These are phyloP conservation scores for Hydnum rufescens DNA, from an alignment of 768 basidiomycete species.

Conservation along the genomic window DNA sequence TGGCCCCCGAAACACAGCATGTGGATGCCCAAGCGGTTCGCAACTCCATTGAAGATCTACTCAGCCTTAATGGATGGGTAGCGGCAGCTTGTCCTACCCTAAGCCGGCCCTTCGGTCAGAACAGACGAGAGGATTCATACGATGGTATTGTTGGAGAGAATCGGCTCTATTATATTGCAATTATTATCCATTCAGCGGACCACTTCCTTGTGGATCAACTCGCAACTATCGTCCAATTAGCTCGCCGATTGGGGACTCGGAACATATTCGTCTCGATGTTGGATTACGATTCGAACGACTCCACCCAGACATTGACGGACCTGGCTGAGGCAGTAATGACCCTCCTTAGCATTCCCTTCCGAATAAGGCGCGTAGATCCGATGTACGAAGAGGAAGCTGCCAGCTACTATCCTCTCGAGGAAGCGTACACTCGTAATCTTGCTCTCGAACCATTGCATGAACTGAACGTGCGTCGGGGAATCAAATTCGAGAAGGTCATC, in stretches of 20 bases:
- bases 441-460: constrained; percentile 82
- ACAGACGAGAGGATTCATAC: constrained; percentile 67
- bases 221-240: constrained; percentile 91
- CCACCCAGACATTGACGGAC: constrained; percentile 84
- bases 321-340: constrained; percentile 90
- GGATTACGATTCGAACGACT: constrained; percentile 89
- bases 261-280: constrained; percentile 96
- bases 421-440: constrained; percentile 83
- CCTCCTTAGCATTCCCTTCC: constrained; percentile 78
- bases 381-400: constrained; percentile 81
- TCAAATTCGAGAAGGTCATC: constrained; percentile 76
- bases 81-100: constrained; percentile 88
- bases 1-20: constrained; percentile 62
- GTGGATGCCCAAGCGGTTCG: constrained; percentile 82
- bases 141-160: constrained; percentile 71
- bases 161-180: constrained; percentile 82
- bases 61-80: constrained; percentile 97
- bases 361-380: constrained; percentile 75
- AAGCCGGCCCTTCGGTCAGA: constrained; percentile 84
- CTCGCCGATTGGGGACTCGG: constrained; percentile 67
- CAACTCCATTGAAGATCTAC: constrained; percentile 74
- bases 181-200: constrained; percentile 93
- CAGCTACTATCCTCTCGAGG: constrained; percentile 90
- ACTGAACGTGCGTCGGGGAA: constrained; percentile 48
- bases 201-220: constrained; percentile 98